Conservation (phyloP, 176 grass and related monocot species). For the Thinopyrum elongatum region DNA sequence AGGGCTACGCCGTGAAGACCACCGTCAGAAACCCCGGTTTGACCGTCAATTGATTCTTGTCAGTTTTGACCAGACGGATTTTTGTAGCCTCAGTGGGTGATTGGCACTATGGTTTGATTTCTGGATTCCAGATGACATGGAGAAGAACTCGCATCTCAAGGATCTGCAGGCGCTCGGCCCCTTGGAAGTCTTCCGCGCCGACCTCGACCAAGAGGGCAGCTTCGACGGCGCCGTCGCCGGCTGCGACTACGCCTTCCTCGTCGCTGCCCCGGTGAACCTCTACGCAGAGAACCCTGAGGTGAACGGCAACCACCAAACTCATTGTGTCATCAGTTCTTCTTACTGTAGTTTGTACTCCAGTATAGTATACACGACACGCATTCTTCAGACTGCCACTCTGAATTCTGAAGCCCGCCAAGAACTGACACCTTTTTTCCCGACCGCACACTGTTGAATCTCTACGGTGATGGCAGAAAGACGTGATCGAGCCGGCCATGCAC, state of each 20-base stretch:
- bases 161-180: slow-evolving; percentile 49
- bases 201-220: slow-evolving; percentile 60
- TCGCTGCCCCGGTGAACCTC: slow-evolving; percentile 65
- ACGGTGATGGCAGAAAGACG: slow-evolving; percentile 43
- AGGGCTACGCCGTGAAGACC: slow-evolving; percentile 13
- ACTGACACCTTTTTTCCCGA: too few relatives aligned
- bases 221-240: slow-evolving; percentile 55
- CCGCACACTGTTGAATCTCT: too few relatives aligned
- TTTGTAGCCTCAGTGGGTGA: not conserved
- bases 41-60: not conserved
- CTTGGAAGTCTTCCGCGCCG: slow-evolving; percentile 39
- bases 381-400: not conserved
- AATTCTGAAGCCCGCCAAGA: too few relatives aligned
- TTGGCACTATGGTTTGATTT: not conserved
- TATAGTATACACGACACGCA: not conserved
- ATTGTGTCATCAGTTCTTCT: too few relatives aligned
- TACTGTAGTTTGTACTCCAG: too few relatives aligned
- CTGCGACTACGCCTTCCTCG: slow-evolving; percentile 63
- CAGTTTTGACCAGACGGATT: not conserved
- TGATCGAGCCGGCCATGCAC: slow-evolving; percentile 39
- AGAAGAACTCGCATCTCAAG: slow-evolving; percentile 44
- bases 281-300: slow-evolving; percentile 50
- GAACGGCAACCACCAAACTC: not conserved
- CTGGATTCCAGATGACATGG: slow-evolving; percentile 15
- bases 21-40: slow-evolving; percentile 17